phyloP scores from a whole-genome alignment of 2,329 filamentous ascomycete species.

The Dissoconium aciculare region DNA sequence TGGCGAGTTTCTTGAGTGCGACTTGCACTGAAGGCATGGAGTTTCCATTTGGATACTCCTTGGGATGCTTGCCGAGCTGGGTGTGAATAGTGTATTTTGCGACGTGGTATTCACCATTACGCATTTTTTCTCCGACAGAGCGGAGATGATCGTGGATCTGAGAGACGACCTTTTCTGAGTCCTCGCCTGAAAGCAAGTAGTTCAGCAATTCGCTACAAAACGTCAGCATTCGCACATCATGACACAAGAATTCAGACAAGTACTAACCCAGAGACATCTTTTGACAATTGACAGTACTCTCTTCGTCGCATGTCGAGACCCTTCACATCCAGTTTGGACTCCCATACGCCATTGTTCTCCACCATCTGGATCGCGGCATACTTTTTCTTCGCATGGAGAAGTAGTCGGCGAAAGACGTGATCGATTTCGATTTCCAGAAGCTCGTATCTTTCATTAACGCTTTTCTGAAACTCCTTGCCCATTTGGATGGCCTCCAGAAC shows the following conservation, averaged over 20 bases:
- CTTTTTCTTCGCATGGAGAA: constrained; percentile 97
- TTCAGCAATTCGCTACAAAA: constrained; percentile 56
- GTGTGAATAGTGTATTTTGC: constrained; percentile 97
- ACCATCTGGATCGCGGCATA: constrained; percentile 94
- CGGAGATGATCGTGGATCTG: constrained; percentile 89
- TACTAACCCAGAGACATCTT: constrained; percentile 67
- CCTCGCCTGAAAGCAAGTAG: constrained; percentile 85
- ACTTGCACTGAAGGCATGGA: constrained; percentile 97
- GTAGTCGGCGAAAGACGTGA: constrained; percentile 83
- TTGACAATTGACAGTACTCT: constrained; percentile 90
- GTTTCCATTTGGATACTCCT: constrained; percentile 85
- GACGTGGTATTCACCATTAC: constrained; percentile 55
- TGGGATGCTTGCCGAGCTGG: constrained; percentile 85
- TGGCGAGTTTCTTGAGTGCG: constrained; percentile 70
- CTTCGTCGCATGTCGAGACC: constrained; percentile 94
- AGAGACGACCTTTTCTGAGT: constrained; percentile 71
- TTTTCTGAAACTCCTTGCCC: constrained; percentile 84
- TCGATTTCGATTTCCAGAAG: constrained; percentile 96
- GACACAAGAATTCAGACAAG: no score
- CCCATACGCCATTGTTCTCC: constrained; percentile 63
- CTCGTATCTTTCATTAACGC: constrained; percentile 85
- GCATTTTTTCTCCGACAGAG: constrained; percentile 74
- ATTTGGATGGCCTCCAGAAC: constrained; percentile 81
- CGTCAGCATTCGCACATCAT: constrained; percentile 12
- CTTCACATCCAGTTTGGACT: constrained; percentile 95